Evolutionary conservation across 306 rosid genomes (phyloP), one percentile per base, ranked within the genome.

Genomic region (Begonia masoniana): DNA sequence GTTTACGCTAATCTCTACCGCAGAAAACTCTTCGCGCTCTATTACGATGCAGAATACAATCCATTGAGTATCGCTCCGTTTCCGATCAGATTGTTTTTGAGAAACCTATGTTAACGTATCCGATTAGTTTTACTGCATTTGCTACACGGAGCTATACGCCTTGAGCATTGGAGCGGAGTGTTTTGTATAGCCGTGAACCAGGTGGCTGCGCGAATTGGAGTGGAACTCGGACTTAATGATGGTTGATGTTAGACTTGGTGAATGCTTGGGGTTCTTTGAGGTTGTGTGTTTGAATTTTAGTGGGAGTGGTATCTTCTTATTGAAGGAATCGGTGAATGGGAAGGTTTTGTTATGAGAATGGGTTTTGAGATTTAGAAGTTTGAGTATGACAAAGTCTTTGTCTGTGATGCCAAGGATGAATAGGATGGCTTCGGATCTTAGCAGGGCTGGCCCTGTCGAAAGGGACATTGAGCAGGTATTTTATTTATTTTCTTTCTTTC

Each of bases 401-500:
- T 55, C 47, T 57, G 65, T 55, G 70, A 83, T 75, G 76, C 80
- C 80, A 64, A 58, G 82, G 70, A 71, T 74, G 24, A 81, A 72
- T 71, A 85, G 96, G 76, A 85, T 81, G 88, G 68, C 75, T 76
- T 80, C 91, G 78, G 95, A 86, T 86, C 94, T 77, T 66, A 83
- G 79, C 77, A 83, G 83, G 86, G 72, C 84, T 59, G 94, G 96
- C 41, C 64, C 85, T 4, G 84, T 70, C 31, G 99, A 91, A 74
- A 77, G 99, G 75, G 99, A 91, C 74, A 74, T 66, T 56, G 99
- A 91, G 68, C 99, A 91, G 99, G 99, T 91, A 70, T 47, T 13
- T 24, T 62, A 23, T 64, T 24, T 62, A 63, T 24, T 62, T 64
- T 14, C 52, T 16, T 23, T 45, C 10, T 51, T 69, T 36, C 50